Conservation (phyloP, 2,329 filamentous ascomycete genomes). For the Clonostachys rosea region DNA sequence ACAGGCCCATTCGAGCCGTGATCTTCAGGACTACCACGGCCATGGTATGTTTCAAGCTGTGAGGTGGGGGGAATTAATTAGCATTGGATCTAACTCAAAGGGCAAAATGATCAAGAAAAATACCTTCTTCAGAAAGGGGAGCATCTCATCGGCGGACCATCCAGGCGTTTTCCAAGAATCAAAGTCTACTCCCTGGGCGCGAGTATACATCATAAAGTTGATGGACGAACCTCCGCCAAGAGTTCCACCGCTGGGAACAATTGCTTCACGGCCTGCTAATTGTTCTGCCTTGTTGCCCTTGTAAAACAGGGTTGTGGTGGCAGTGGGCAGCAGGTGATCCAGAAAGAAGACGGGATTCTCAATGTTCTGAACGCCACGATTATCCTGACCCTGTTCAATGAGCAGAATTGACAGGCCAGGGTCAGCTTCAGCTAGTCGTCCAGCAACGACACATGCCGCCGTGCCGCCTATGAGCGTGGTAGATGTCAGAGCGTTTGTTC, state of each 20-base stretch:
- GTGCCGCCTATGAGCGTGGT: slow-evolving; percentile 29
- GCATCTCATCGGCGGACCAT: slow-evolving; percentile 9
- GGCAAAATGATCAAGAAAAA: not conserved
- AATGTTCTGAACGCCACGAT: slow-evolving; percentile 40
- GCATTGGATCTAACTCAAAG: slow-evolving; percentile 6
- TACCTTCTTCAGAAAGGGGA: slow-evolving; percentile 12
- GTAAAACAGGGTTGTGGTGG: slow-evolving; percentile 13
- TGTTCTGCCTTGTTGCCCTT: slow-evolving; percentile 11
- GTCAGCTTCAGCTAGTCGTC: slow-evolving; percentile 42
- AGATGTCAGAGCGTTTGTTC: not conserved
- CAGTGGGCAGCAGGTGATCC: slow-evolving; percentile 10
- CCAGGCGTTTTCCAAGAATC: slow-evolving; percentile 9
- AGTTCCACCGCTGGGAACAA: slow-evolving; percentile 15
- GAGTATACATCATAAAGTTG: slow-evolving; percentile 23
- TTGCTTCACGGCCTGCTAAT: slow-evolving; percentile 12
- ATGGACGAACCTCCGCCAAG: slow-evolving; percentile 24
- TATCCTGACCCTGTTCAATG: slow-evolving; percentile 48
- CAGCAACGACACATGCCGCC: slow-evolving; percentile 41
- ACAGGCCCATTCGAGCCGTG: slow-evolving; percentile 45
- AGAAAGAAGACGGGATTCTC: slow-evolving; percentile 37
- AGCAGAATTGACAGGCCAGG: slow-evolving; percentile 43
- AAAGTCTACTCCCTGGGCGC: slow-evolving; percentile 11
- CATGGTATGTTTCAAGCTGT: slow-evolving; percentile 46
- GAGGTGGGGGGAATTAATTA: not conserved
- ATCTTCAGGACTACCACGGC: slow-evolving; percentile 18